Conservation (phyloP, 2,329 filamentous ascomycete species). For the Xylariaceae sp. region DNA sequence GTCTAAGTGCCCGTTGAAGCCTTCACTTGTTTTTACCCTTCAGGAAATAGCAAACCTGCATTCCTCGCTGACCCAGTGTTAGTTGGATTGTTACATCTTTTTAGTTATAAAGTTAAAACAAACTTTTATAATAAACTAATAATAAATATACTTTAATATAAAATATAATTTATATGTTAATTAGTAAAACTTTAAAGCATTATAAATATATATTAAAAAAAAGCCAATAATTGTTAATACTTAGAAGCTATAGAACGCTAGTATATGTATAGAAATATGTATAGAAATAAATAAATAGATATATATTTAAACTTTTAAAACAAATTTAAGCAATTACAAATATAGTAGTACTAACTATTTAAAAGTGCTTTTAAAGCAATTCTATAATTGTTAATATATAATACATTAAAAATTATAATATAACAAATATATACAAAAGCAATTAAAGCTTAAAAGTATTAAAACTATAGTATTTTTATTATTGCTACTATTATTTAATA, state of each 20-base stretch:
- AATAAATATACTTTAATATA: background rate
- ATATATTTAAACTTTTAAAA: background rate
- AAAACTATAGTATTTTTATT: background rate
- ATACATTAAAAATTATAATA: background rate
- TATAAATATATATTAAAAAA: background rate
- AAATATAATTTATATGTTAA: no score
- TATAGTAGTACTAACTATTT: background rate
- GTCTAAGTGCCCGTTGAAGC: no score
- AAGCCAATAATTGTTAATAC: background rate
- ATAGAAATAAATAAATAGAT: background rate
- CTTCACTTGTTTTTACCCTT: no score
- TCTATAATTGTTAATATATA: background rate
- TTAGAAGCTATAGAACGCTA: background rate
- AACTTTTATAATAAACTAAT: background rate
- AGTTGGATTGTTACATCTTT: no score
- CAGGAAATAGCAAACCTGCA: no score
- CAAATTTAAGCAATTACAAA: background rate
- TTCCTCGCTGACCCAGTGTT: no score
- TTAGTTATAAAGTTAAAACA: no score
- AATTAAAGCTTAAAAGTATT: background rate
- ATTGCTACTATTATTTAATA: slow-evolving; percentile 2
- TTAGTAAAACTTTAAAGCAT: background rate
- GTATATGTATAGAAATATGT: background rate
- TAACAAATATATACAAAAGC: background rate
- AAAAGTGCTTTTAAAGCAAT: background rate